Base-by-base conservation (phyloP, 179 eudicot species). In the Actinidia polygama region DNA sequence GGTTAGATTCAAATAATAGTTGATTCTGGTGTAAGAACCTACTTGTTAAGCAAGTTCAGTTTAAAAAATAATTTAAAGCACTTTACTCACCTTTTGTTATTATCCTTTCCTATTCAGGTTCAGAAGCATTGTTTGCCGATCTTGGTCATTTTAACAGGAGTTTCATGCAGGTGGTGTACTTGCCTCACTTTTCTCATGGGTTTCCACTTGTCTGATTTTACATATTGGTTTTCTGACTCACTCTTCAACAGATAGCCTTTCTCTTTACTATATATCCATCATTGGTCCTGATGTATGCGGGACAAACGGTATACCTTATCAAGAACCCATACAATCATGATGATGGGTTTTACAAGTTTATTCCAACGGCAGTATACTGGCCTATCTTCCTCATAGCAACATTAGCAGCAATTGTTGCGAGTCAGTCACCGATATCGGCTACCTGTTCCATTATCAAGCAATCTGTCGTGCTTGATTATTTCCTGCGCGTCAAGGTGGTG, bases 61-160 rank as follows among this genome's bases (percentile, higher is more conserved):
- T 4, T 4, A 8, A 50, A 50, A 50, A 50, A 50, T 50, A 50
- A 50, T 8, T 4, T 8, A 50, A 50, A 8, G 6, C 66, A 55
- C 10, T 23, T 73, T 2, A 8, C 66, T 15, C 21, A 10, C 10
- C 16, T 78, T n/a, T n/a, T n/a, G 63, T 54, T 14, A 44, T 61
- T 24, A 78, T 16, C 74, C n/a, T 67, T 30, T 70, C 24, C 62
- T 75, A 53, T 82, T 79, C 91, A 93, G 97, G 94, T 83, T 78
- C 95, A 49, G 97, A 93, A 87, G 97, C 97, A 77, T 67, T 93
- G 84, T 93, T 93, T 88, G 97, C 97, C 71, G 97, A 93, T 87
- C 90, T 93, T 77, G 95, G 97, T 82, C 95, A 93, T 85, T 93
- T 93, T 74, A 85, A 87, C 83, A 82, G 83, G 83, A 85, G 87